Conservation (phyloP, 2,329 filamentous ascomycete genomes). For the Aspergillus floridensis region DNA sequence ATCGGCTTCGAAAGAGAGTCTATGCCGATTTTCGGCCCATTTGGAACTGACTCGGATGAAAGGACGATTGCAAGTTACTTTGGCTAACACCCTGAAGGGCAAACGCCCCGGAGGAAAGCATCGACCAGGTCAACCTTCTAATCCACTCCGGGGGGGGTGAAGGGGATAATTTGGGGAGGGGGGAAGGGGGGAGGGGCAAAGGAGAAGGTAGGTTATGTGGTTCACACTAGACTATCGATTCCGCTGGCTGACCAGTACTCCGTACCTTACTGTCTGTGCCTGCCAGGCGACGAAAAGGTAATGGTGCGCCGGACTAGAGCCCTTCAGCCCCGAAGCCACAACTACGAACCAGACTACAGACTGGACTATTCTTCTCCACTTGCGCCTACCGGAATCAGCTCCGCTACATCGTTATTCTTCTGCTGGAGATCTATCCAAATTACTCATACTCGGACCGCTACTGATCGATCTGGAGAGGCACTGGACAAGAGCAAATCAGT, state of each 20-base stretch:
- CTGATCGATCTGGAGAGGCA: constrained; percentile 11
- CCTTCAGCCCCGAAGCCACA: constrained; percentile 1
- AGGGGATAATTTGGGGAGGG: no score
- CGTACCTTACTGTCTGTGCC: neutral
- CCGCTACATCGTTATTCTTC: no score
- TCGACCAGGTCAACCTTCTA: neutral
- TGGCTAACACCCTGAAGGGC: constrained; percentile 4
- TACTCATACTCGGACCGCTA: neutral
- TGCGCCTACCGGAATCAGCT: neutral
- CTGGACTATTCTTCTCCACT: constrained; percentile 7
- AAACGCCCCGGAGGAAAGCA: neutral
- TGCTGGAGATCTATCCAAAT: no score
- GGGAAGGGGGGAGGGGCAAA: no score
- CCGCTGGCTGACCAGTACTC: neutral
- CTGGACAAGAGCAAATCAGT: constrained; percentile 3
- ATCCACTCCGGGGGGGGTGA: neutral
- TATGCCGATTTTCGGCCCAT: neutral
- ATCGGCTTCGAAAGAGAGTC: neutral
- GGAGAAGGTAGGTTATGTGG: neutral
- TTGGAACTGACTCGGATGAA: neutral
- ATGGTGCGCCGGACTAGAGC: constrained; percentile 10
- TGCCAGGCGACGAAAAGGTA: constrained; percentile 3
- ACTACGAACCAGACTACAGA: no score
- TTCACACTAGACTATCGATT: constrained; percentile 1
- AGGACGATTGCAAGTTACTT: neutral